Evolutionary conservation across 225 moss, liverwort and hornwort species (phyloP).

Genomic region (Takakia lepidozioides): DNA sequence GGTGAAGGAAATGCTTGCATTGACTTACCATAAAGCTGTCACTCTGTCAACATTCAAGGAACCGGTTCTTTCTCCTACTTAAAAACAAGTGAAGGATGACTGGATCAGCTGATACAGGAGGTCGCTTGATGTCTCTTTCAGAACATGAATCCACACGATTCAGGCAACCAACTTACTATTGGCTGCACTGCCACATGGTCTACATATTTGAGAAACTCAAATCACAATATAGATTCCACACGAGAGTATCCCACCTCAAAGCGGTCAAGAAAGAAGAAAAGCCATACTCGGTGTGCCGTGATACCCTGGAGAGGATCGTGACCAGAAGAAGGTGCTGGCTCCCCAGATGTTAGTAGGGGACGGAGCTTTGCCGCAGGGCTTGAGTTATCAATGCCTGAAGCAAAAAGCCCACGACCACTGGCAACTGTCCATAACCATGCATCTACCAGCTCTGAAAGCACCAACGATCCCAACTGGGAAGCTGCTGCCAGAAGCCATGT

Average conservation of each 20-base stretch:
- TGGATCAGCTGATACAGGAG: too few relatives aligned
- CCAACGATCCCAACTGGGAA: conserved; percentile 58
- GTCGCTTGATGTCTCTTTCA: too few relatives aligned
- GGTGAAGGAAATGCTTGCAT: too few relatives aligned
- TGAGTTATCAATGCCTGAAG: conserved; percentile 46
- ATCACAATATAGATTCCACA: too few relatives aligned
- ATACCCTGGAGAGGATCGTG: conserved; percentile 45
- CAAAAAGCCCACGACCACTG: conserved; percentile 59
- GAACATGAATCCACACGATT: too few relatives aligned
- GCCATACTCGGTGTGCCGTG: conserved; percentile 68
- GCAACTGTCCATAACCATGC: conserved; percentile 84
- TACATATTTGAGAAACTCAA: too few relatives aligned
- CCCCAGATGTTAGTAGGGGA: conserved; percentile 67
- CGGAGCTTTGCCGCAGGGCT: conserved; percentile 67
- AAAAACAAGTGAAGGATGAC: too few relatives aligned
- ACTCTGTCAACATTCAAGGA: too few relatives aligned
- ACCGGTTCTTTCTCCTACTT: too few relatives aligned
- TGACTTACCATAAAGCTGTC: too few relatives aligned
- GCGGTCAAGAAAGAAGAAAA: conserved; percentile 75
- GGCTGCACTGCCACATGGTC: too few relatives aligned
- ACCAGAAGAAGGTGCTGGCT: conserved; percentile 40
- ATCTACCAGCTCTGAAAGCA: conserved; percentile 77
- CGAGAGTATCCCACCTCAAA: conserved; percentile 79
- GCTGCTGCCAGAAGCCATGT: conserved; percentile 79
- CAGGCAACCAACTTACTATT: too few relatives aligned